Base-by-base conservation (phyloP, 495 filamentous ascomycete species). In the Trichocladium uniseriatum region DNA sequence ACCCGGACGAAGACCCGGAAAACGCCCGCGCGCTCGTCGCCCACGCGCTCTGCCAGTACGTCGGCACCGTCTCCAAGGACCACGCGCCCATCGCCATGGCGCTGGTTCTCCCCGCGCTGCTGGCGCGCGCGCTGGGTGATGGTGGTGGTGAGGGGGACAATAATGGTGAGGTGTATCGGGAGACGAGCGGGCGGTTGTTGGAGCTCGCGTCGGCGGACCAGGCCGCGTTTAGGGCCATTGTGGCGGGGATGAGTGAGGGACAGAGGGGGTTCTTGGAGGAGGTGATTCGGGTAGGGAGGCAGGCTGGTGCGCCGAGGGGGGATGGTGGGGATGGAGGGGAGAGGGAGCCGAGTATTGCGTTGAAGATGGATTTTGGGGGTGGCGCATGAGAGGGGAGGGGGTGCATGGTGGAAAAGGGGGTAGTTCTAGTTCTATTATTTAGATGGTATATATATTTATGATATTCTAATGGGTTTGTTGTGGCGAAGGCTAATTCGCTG, bases 361-460 rank as follows among this genome's bases (percentile, higher is more conserved):
- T 99, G 65, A 87, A 91, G 73, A 89, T 97, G 84, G 77, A 95
- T 61, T 96, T 98, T 77, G 76, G 76, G 3, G 63, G 64, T n/a
- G n/a, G n/a, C n/a, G n/a, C n/a, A 14, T 54, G 43, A 55, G 21
- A 24, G n/a, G 42, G 28, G 49, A 45, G 24, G 20, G 32, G 36
- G 16, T 11, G 38, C 24, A 13, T 21, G 27, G 20, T 43, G 44
- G 13, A 21, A 16, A 31, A 11, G 19, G 20, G n/a, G 22, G 34
- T 14, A 11, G n/a, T n/a, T n/a, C n/a, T n/a, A n/a, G n/a, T n/a
- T n/a, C n/a, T n/a, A n/a, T n/a, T n/a, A n/a, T n/a, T n/a, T 6
- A 40, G 36, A 32, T 24, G 22, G 9, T 44, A 45, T 54, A 34
- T 48, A 49, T 45, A 43, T 21, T 16, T 4, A 18, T 22, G 13